Evolutionary conservation across 73 alveolate species (phyloP), one percentile per base, ranked within the genome.

Genomic region (Blepharisma japonicum): DNA sequence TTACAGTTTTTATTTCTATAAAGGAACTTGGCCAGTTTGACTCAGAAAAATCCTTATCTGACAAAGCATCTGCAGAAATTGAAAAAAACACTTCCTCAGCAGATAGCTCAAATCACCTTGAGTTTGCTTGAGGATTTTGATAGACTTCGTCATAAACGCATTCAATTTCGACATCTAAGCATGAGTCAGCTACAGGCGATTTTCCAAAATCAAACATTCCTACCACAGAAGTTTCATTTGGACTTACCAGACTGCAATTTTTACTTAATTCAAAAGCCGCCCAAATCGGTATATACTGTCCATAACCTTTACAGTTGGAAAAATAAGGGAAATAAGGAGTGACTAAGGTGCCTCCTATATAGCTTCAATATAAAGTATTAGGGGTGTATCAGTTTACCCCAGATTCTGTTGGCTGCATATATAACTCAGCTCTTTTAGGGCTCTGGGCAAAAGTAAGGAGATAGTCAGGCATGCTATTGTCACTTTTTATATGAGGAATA

Each of bases 241-340:
- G 85, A 0, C 82, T 68, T 25, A 83, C 71, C 42, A 91, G 71
- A n/a, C 45, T 68, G 56, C 98, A 93, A 39, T 71, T 79, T 8
- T 81, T 55, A 68, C 81, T 54, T 77, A 87, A 83, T 55, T 94
- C 98, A 70, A 87, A 55, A 46, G 87, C 82, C 48, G 92, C 88
- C 95, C 97, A 92, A 55, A 94, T 70, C 9, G 94, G 95, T 0
- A 94, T 91, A 77, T 83, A 83, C 71, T 83, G 74, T 42, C 98
- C 98, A 81, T 81, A 94, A 20, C 96, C 95, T 86, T 91, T 86
- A 68, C 98, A 94, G 82, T 94, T 94, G 0, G 97, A 85, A 38
- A 94, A 91, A 85, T 77, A 94, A 7, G 98, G 98, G 6, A 91
- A 68, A 82, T 89, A 88, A 50, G 97, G 95, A 32, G 42, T 32